Conservation (phyloP, 306 rosid species). For the Prunus davidiana region DNA sequence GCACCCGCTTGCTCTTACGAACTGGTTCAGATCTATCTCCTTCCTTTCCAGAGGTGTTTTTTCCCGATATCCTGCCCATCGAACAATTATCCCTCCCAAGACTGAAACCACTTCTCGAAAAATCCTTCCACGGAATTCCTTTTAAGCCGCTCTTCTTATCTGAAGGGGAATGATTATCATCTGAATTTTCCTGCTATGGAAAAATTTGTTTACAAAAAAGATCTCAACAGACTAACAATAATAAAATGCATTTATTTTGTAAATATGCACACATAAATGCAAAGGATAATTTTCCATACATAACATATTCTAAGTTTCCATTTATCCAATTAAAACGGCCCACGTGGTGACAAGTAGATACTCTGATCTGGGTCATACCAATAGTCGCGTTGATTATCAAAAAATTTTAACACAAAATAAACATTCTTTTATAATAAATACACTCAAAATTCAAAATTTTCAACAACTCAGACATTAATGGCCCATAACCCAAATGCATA, state of each 20-base stretch:
- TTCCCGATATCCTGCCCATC: conserved; percentile 56
- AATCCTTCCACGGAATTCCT: conserved; percentile 96
- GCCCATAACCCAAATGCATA: neutral
- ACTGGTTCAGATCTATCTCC: conserved; percentile 64
- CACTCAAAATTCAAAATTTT: neutral
- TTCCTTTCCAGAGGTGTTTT: conserved; percentile 45
- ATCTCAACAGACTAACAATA: conserved; percentile 21
- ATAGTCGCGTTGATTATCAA: neutral
- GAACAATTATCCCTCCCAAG: conserved; percentile 56
- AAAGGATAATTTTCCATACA: conserved; percentile 28
- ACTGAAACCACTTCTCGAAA: conserved; percentile 65
- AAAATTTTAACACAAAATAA: neutral
- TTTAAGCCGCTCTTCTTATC: conserved; percentile 63
- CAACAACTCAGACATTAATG: neutral
- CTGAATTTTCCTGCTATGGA: conserved; percentile 55
- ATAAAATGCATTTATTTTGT: conserved; percentile 13
- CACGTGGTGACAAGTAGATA: neutral
- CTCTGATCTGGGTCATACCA: neutral
- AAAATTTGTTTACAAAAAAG: conserved; percentile 19
- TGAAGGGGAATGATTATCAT: conserved; percentile 50
- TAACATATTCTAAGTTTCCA: conserved; percentile 20
- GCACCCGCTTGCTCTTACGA: conserved; percentile 78
- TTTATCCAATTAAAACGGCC: neutral
- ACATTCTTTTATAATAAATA: neutral
- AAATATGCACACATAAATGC: conserved; percentile 28